Evolutionary conservation across 495 filamentous ascomycete genomes (phyloP).

Genomic region (Hypoxylon trugodes): DNA sequence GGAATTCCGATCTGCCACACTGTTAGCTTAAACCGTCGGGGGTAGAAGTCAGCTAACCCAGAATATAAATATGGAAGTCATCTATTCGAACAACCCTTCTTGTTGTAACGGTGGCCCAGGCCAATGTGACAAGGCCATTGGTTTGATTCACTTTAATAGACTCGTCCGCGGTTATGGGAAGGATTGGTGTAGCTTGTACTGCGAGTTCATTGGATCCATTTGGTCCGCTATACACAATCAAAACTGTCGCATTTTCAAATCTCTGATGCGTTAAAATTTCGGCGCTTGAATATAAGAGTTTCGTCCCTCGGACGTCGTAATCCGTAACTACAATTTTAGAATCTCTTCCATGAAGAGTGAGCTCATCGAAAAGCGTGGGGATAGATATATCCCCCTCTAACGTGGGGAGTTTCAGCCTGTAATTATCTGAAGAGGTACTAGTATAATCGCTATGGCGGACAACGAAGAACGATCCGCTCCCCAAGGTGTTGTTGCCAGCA

Average conservation of each 20-base stretch:
- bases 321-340: constrained; percentile 78
- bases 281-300: constrained; percentile 75
- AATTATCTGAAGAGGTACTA: constrained; percentile 61
- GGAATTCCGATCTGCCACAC: constrained; percentile 62
- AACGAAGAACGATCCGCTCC: constrained; percentile 68
- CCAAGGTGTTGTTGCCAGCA: constrained; percentile 47
- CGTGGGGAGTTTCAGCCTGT: constrained; percentile 69
- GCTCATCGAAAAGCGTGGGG: constrained; percentile 68
- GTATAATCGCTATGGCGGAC: constrained; percentile 70
- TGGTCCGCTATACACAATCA: constrained; percentile 73
- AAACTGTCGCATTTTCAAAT: constrained; percentile 54
- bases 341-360: constrained; percentile 75
- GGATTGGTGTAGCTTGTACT: constrained; percentile 54
- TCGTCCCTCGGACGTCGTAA: constrained; percentile 70
- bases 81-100: constrained; percentile 59
- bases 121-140: constrained; percentile 46
- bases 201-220: constrained; percentile 75
- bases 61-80: constrained; percentile 61
- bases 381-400: constrained; percentile 67
- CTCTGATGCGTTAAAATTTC: constrained; percentile 73
- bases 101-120: constrained; percentile 22
- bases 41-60: constrained; percentile 38
- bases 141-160: constrained; percentile 44
- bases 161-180: constrained; percentile 59
- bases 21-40: not conserved